phyloP scores from a whole-genome alignment of 768 basidiomycete species.

The Mycena filopes region DNA sequence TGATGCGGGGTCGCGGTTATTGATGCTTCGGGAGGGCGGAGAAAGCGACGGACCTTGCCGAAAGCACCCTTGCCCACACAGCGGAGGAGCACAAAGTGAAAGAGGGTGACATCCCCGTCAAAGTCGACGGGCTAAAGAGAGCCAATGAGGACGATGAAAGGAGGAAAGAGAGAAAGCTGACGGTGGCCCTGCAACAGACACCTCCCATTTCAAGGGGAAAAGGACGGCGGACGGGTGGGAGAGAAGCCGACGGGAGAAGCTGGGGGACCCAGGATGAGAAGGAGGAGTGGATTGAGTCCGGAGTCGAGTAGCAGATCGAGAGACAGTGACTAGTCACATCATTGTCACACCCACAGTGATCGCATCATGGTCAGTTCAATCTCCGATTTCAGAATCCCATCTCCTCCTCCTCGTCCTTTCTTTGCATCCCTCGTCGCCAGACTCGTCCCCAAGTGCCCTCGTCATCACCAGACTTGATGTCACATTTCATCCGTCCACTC shows the following conservation, averaged over 20 bases:
- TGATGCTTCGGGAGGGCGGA: constrained; percentile 22
- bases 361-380: no score
- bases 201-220: constrained; percentile 78
- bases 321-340: no score
- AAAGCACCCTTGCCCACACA: constrained; percentile 99
- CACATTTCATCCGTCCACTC: constrained; percentile 74
- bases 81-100: constrained; percentile 93
- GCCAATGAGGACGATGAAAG: background rate
- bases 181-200: constrained; percentile 74
- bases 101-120: constrained; percentile 94
- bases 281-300: no score
- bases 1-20: constrained; percentile 24
- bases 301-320: no score
- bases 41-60: constrained; percentile 79
- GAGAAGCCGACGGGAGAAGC: background rate
- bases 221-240: constrained; percentile 17
- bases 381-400: no score
- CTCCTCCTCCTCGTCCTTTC: no score
- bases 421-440: no score
- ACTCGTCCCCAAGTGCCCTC: no score
- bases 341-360: background rate
- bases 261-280: constrained; percentile 10
- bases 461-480: no score
- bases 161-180: constrained; percentile 40
- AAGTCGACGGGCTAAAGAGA: constrained; percentile 87